These are phyloP conservation scores for Rhazya stricta DNA, from an alignment of 257 asterid genomes.

Conservation along the genomic window DNA sequence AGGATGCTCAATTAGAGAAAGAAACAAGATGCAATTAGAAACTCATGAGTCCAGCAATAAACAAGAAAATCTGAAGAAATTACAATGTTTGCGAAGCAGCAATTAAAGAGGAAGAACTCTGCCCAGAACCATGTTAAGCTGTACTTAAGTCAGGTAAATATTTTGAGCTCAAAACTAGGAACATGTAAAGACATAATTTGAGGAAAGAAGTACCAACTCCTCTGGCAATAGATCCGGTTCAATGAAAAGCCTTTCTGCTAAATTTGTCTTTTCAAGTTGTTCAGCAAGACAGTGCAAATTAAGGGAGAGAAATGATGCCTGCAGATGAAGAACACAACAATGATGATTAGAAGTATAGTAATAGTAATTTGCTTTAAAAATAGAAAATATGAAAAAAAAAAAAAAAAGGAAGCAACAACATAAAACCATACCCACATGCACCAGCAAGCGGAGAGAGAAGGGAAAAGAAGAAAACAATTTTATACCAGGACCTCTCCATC, in stretches of 20 bases:
- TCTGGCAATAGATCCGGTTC: constrained; percentile 57
- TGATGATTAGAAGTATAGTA: neutral
- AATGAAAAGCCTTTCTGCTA: constrained; percentile 66
- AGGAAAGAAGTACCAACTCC: constrained; percentile 45
- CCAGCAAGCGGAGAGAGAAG: neutral
- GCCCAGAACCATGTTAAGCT: neutral
- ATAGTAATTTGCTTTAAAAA: neutral
- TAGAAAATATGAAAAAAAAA: neutral
- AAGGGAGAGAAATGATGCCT: constrained; percentile 83
- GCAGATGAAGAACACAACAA: constrained; percentile 26
- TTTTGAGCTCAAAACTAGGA: neutral
- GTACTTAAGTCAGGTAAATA: neutral
- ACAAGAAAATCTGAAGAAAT: neutral
- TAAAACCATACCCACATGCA: neutral
- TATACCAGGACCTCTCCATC: neutral
- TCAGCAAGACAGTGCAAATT: constrained; percentile 61
- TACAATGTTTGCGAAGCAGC: neutral
- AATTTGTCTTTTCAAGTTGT: constrained; percentile 65
- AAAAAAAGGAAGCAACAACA: neutral
- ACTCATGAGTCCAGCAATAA: neutral
- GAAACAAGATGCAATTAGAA: neutral
- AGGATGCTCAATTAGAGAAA: neutral
- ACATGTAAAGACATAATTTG: neutral
- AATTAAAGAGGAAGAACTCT: neutral
- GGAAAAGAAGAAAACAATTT: neutral